A percentile compares a stretch with the other conserved stretches of the same genome.
Conservation (phyloP, 345 rosid genomes). For the Microthlaspi erraticum region DNA sequence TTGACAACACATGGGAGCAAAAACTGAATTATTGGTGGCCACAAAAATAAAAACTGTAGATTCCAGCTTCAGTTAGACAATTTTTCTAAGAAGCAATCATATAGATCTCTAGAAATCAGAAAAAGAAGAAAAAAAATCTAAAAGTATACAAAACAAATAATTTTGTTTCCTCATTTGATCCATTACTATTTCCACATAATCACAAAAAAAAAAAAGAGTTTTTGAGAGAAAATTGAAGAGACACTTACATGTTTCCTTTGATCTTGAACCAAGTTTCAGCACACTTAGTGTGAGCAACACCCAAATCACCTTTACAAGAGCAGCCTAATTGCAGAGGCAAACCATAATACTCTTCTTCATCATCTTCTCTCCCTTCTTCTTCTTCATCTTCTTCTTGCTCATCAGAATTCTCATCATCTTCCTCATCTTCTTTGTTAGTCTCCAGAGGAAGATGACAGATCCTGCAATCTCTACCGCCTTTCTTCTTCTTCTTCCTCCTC, state of each 20-base stretch:
- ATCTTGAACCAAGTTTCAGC: conserved; percentile 75
- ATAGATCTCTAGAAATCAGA: conserved; percentile 41
- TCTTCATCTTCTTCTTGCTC: conserved; percentile 11
- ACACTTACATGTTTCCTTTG: conserved; percentile 62
- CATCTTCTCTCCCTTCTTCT: conserved; percentile 29
- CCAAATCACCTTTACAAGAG: conserved; percentile 62
- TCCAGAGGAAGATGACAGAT: conserved; percentile 70
- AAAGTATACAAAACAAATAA: conserved; percentile 21
- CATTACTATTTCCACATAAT: conserved; percentile 22
- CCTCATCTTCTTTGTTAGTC: conserved; percentile 36
- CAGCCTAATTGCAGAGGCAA: conserved; percentile 60
- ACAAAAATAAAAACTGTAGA: conserved; percentile 31
- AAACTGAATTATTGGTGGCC: conserved; percentile 17
- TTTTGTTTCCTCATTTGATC: conserved; percentile 32
- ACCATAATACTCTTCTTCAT: conserved; percentile 47
- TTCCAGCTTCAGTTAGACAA: conserved; percentile 35
- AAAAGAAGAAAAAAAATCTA: neutral
- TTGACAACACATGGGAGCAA: conserved; percentile 33
- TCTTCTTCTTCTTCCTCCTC: conserved; percentile 34
- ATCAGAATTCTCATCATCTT: conserved; percentile 33
- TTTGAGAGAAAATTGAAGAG: neutral
- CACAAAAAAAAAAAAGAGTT: neutral
- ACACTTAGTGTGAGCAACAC: conserved; percentile 61
- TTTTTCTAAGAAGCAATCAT: conserved; percentile 35
- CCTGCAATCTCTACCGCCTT: conserved; percentile 60